phyloP scores from a whole-genome alignment of 2,329 filamentous ascomycete species.

The Alternaria gaisen region DNA sequence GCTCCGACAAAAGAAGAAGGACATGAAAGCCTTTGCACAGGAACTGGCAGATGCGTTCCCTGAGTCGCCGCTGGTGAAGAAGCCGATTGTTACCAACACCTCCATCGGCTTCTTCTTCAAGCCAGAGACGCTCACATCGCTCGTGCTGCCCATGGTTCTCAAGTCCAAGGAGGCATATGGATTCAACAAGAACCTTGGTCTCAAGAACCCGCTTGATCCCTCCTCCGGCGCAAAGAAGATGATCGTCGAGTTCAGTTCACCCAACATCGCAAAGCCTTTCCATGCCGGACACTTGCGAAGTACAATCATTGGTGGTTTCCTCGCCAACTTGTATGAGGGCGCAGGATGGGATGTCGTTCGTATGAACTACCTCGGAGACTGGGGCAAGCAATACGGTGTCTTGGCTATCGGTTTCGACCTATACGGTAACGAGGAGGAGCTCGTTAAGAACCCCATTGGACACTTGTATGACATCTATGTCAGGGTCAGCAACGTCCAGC shows the following conservation, averaged over 20 bases:
- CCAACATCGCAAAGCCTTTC: conserved; percentile 87
- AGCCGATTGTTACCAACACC: conserved; percentile 71
- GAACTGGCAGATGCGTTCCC: conserved; percentile 71
- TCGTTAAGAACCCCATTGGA: conserved; percentile 78
- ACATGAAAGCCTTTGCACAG: conserved; percentile 64
- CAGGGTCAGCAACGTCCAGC: conserved; percentile 71
- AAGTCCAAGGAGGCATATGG: conserved; percentile 70
- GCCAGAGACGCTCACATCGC: conserved; percentile 68
- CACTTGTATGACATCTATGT: conserved; percentile 86
- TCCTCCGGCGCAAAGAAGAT: conserved; percentile 70
- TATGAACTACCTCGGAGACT: conserved; percentile 81
- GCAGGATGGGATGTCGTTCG: conserved; percentile 75
- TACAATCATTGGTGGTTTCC: conserved; percentile 78
- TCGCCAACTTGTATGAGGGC: conserved; percentile 72
- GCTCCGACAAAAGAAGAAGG: conserved; percentile 75
- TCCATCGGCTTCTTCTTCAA: conserved; percentile 86
- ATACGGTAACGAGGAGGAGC: conserved; percentile 76
- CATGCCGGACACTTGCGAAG: conserved; percentile 78
- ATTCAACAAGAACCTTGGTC: conserved; percentile 66
- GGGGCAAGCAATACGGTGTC: conserved; percentile 78
- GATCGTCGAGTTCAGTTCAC: conserved; percentile 83
- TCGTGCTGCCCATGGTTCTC: conserved; percentile 75
- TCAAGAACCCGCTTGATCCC: conserved; percentile 69
- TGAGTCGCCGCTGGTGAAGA: conserved; percentile 75
- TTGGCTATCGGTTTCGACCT: conserved; percentile 77